A percentile compares a stretch with the other conserved stretches of the same genome.
phyloP scores from a whole-genome alignment of 2,329 filamentous ascomycete genomes.

The Trichothecium roseum region DNA sequence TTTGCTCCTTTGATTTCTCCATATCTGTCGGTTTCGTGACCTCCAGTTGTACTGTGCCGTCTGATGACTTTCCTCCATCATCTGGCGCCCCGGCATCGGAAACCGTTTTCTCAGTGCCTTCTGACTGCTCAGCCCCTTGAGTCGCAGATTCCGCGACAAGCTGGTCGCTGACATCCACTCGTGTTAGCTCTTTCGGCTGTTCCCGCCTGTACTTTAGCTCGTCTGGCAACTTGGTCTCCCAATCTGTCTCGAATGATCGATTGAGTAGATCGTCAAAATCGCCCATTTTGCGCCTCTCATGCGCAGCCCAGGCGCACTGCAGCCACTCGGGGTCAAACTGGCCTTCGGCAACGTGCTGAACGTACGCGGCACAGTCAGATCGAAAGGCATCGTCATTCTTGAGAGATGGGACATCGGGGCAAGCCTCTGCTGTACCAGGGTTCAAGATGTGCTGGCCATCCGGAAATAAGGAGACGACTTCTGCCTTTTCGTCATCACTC shows the following conservation, averaged over 20 bases:
- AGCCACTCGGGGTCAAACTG: slow-evolving; percentile 44
- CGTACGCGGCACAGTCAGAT: slow-evolving; percentile 33
- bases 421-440: slow-evolving; percentile 21
- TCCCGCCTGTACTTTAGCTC: slow-evolving; percentile 13
- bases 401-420: slow-evolving; percentile 30
- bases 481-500: slow-evolving; percentile 18
- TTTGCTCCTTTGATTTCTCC: too few relatives aligned
- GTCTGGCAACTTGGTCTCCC: slow-evolving; percentile 31
- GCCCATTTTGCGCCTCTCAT: slow-evolving; percentile 35
- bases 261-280: slow-evolving; percentile 38
- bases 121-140: too few relatives aligned
- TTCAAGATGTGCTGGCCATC: slow-evolving; percentile 25
- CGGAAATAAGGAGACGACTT: slow-evolving; percentile 28
- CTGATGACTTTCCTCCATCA: too few relatives aligned
- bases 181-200: too few relatives aligned
- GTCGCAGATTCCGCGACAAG: neutral
- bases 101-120: too few relatives aligned
- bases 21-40: too few relatives aligned
- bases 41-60: too few relatives aligned
- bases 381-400: slow-evolving; percentile 37
- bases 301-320: slow-evolving; percentile 38
- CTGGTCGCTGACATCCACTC: too few relatives aligned
- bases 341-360: slow-evolving; percentile 33
- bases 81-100: too few relatives aligned
- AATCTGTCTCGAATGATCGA: slow-evolving; percentile 34